These are phyloP conservation scores for Colletotrichum lindemuthianum DNA, from an alignment of 2,329 filamentous ascomycete species.

Conservation along the genomic window DNA sequence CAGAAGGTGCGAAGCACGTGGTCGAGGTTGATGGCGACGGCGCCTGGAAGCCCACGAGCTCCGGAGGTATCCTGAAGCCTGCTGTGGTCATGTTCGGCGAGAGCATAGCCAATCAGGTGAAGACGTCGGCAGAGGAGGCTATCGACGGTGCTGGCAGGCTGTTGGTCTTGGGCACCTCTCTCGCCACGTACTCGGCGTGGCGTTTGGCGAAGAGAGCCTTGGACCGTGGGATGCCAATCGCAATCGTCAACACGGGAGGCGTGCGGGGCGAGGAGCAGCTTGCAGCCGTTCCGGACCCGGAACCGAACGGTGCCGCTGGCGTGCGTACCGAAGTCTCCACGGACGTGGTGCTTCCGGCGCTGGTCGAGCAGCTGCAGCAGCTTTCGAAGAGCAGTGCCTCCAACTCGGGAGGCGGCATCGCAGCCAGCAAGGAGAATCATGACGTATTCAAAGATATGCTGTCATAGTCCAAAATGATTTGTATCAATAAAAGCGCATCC, in stretches of 20 bases:
- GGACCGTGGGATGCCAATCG: slow-evolving; percentile 85
- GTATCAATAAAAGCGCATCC: slow-evolving; percentile 38
- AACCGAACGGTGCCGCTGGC: slow-evolving; percentile 60
- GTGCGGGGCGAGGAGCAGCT: slow-evolving; percentile 82
- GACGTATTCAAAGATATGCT: slow-evolving; percentile 68
- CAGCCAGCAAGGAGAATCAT: slow-evolving; percentile 37
- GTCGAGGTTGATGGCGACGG: slow-evolving; percentile 83
- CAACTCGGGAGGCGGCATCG: neutral
- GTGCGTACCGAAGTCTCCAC: slow-evolving; percentile 68
- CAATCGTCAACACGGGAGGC: slow-evolving; percentile 87
- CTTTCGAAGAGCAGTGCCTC: slow-evolving; percentile 27
- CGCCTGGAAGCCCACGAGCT: slow-evolving; percentile 74
- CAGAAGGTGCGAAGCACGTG: slow-evolving; percentile 63
- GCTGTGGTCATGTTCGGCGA: slow-evolving; percentile 98
- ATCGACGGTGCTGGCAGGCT: slow-evolving; percentile 81
- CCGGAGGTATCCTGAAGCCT: slow-evolving; percentile 87
- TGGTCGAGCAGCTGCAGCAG: slow-evolving; percentile 62
- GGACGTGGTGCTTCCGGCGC: slow-evolving; percentile 65
- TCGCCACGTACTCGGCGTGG: slow-evolving; percentile 97
- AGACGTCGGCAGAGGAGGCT: slow-evolving; percentile 79
- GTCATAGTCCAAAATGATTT: slow-evolving; percentile 55
- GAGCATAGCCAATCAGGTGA: slow-evolving; percentile 76
- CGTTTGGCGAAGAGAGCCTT: slow-evolving; percentile 84
- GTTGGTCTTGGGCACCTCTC: slow-evolving; percentile 85
- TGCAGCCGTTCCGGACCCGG: slow-evolving; percentile 65